Evolutionary conservation across 768 basidiomycete genomes (phyloP).

Genomic region (Mycena floridula): DNA sequence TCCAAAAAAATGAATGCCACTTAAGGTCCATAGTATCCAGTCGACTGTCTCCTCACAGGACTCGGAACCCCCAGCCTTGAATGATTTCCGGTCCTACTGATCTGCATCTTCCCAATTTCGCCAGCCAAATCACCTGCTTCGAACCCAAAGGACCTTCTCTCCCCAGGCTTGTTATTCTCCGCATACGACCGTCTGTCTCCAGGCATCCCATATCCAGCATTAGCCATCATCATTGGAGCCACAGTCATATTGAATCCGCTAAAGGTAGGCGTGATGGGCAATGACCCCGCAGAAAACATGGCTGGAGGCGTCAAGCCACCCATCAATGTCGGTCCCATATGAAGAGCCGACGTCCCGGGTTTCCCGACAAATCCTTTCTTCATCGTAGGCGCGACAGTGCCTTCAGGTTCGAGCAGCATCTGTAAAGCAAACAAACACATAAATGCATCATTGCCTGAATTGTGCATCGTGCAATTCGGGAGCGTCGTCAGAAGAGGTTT

Average conservation of each 20-base stretch:
- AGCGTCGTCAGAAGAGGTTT: constrained; percentile 20
- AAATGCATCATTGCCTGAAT: constrained; percentile 80
- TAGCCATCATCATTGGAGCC: constrained; percentile 14
- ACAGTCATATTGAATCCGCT: too few species aligned
- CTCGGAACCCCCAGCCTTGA: not conserved
- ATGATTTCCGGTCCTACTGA: constrained; percentile 6
- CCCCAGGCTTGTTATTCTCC: too few species aligned
- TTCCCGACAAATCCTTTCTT: constrained; percentile 10
- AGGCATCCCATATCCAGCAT: not conserved
- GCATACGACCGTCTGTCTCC: too few species aligned
- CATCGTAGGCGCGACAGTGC: constrained; percentile 28
- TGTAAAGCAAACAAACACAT: constrained; percentile 65
- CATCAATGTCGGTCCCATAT: not conserved
- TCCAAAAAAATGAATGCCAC: too few species aligned
- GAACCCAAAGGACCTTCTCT: constrained; percentile 11
- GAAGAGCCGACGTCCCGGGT: not conserved
- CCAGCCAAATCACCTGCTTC: constrained; percentile 31
- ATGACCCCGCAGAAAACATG: not conserved
- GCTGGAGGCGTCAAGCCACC: not conserved
- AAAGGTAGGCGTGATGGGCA: constrained; percentile 5
- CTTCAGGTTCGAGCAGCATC: constrained; percentile 53
- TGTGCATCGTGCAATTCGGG: constrained; percentile 47
- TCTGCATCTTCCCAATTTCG: constrained; percentile 35
- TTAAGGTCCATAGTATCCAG: too few species aligned
- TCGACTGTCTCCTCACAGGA: too few species aligned